Base-by-base conservation (phyloP, 345 rosid genomes). In the Camelina laxa region DNA sequence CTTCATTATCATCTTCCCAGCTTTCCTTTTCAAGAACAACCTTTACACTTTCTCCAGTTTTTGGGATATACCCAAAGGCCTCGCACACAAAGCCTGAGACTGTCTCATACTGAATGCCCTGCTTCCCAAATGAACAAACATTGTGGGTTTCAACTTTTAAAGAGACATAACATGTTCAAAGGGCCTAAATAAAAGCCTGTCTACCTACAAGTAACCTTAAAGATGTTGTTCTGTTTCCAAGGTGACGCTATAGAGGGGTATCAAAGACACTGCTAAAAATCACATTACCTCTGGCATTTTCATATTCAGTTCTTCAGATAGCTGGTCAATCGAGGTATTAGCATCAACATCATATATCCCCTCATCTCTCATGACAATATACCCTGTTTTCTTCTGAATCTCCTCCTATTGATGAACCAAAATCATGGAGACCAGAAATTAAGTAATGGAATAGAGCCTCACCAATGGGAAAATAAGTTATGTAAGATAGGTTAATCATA, bases 21-120 rank as follows among this genome's bases (percentile, higher is more conserved):
- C 80, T 84, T 77, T 85, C 97, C 86, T 87, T 95, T 78, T 89
- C 91, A 36, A 95, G 86, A 39, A 86, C 86, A 66, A 92, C 89
- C 65, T 83, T 89, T 67, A 95, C 79, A 60, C 86, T 88, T 82
- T 95, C 99, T 33, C 99, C 98, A 19, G 97, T 95, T 87, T 90
- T 86, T 47, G 98, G 99, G 64, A 95, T 95, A 73, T 90, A 95
- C 69, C 99, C 99, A 85, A 95, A 95, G 77, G 91, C 94, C 78
- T 95, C 99, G 3, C 99, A 92, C 66, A 95, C 81, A 76, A 89
- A 95, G 60, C 98, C 99, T 9, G 99, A 95, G 19, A 92, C 99
- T 17, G 99, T 92, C 90, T 95, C 98, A 14, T 92, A 95, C 77
- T 92, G 99, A 84, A 89, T 94, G 56, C 84, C 99, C 99, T 95